These are phyloP conservation scores for Inga laurina DNA, from an alignment of 306 rosid species.

Conservation along the genomic window DNA sequence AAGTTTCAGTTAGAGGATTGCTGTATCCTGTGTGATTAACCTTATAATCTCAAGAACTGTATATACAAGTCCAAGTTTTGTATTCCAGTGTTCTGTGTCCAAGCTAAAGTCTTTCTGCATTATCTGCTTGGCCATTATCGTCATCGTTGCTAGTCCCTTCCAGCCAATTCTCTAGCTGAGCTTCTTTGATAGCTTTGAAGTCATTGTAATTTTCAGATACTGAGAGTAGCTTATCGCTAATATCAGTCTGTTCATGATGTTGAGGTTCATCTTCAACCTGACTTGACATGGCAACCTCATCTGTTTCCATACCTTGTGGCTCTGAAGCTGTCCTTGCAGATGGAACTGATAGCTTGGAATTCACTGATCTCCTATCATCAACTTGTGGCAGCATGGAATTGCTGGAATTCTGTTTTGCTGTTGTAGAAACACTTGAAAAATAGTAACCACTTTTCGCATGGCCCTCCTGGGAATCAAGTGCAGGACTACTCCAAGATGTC, in stretches of 20 bases:
- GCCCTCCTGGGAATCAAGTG: conserved; percentile 32
- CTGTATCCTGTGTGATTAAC: not conserved
- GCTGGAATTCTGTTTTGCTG: conserved; percentile 74
- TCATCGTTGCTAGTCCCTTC: conserved; percentile 49
- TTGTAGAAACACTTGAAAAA: conserved; percentile 60
- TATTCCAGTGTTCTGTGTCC: not conserved
- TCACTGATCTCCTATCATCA: conserved; percentile 41
- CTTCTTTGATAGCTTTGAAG: conserved; percentile 80
- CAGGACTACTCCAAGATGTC: conserved; percentile 45
- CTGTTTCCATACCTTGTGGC: conserved; percentile 50
- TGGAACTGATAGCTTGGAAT: conserved; percentile 20
- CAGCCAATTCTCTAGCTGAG: conserved; percentile 79
- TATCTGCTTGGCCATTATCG: conserved; percentile 25
- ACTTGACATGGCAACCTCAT: conserved; percentile 65
- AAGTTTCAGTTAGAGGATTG: conserved; percentile 4
- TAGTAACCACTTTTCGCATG: conserved; percentile 49
- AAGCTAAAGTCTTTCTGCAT: conserved; percentile 42
- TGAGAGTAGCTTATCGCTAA: conserved; percentile 32
- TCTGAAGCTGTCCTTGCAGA: conserved; percentile 48
- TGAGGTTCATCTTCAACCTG: conserved; percentile 51
- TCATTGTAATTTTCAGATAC: conserved; percentile 58
- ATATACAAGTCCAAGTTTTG: conserved; percentile 28
- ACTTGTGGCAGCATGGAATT: conserved; percentile 66
- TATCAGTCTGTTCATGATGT: conserved; percentile 36
- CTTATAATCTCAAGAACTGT: conserved; percentile 24